Conservation (phyloP, 331 rosid species). For the Quercus phellos region DNA sequence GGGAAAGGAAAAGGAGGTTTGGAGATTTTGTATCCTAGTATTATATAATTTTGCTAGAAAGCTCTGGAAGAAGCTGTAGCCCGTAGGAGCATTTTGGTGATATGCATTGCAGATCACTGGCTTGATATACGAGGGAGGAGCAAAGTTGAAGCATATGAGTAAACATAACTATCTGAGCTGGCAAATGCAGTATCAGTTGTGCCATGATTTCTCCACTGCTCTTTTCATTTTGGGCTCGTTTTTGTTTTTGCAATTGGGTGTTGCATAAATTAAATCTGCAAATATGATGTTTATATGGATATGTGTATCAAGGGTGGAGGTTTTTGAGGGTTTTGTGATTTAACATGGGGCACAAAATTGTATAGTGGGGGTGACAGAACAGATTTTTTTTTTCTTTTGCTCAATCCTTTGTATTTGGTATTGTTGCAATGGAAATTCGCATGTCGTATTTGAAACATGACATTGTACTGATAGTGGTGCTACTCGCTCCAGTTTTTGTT, state of each 20-base stretch:
- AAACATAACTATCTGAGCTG: constrained; percentile 12
- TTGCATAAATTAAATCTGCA: constrained; percentile 17
- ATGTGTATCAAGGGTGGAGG: constrained; percentile 18
- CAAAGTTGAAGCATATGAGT: constrained; percentile 25
- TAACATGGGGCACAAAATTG: constrained; percentile 45
- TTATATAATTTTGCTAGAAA: constrained; percentile 34
- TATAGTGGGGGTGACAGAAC: constrained; percentile 31
- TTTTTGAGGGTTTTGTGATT: constrained; percentile 24
- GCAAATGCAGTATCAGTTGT: constrained; percentile 11
- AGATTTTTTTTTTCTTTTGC: constrained; percentile 21
- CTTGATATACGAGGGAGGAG: constrained; percentile 27
- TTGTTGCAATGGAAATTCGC: constrained; percentile 19
- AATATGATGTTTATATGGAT: constrained; percentile 38
- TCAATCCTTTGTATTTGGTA: constrained; percentile 16
- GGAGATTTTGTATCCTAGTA: constrained; percentile 46
- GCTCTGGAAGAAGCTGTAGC: constrained; percentile 31
- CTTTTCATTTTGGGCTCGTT: constrained; percentile 21
- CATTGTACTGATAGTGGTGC: background rate
- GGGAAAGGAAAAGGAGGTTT: constrained; percentile 2
- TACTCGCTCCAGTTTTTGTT: background rate
- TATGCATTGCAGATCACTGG: constrained; percentile 32
- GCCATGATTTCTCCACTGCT: constrained; percentile 16
- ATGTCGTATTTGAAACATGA: constrained; percentile 4
- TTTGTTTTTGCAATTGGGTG: constrained; percentile 23
- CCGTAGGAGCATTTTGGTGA: constrained; percentile 35